These are phyloP conservation scores for Brasenia schreberi DNA, from an alignment of 164 flowering plant species.

Conservation along the genomic window DNA sequence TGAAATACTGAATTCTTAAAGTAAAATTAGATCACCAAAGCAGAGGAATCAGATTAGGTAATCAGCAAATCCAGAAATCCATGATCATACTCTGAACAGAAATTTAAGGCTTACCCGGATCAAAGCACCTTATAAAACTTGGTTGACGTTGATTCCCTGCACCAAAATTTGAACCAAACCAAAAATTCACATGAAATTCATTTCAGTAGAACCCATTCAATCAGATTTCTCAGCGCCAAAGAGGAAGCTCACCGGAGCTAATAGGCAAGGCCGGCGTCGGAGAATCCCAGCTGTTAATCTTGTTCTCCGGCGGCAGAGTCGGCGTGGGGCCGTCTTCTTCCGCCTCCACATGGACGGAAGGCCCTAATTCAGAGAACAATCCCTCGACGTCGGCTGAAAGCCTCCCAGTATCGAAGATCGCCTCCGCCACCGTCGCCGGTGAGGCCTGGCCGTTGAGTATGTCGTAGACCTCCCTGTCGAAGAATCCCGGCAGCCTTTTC, in stretches of 20 bases:
- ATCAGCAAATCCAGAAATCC: background rate
- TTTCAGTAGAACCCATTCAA: no score
- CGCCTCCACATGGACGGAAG: slow-evolving; percentile 21
- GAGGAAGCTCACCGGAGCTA: slow-evolving; percentile 24
- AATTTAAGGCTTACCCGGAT: background rate
- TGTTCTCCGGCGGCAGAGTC: slow-evolving; percentile 14
- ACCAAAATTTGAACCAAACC: background rate
- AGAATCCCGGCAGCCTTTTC: slow-evolving; percentile 73
- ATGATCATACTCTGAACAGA: background rate
- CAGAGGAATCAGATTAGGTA: background rate
- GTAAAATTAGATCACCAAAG: background rate
- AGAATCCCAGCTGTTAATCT: slow-evolving; percentile 4
- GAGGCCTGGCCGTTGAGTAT: slow-evolving; percentile 33
- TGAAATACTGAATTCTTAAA: no score
- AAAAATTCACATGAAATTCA: no score
- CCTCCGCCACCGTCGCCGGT: slow-evolving; percentile 11
- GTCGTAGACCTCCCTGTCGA: slow-evolving; percentile 78
- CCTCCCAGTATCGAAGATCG: slow-evolving; percentile 48
- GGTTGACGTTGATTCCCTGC: background rate
- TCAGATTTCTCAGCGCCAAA: no score
- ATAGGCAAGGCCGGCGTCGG: slow-evolving; percentile 24
- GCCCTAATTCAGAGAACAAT: slow-evolving; percentile 51
- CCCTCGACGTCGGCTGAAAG: slow-evolving; percentile 55
- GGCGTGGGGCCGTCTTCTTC: slow-evolving; percentile 10
- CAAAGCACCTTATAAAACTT: background rate